Base-by-base conservation (phyloP, 2,329 filamentous ascomycete genomes). In the Paraphoma chrysanthemicola region DNA sequence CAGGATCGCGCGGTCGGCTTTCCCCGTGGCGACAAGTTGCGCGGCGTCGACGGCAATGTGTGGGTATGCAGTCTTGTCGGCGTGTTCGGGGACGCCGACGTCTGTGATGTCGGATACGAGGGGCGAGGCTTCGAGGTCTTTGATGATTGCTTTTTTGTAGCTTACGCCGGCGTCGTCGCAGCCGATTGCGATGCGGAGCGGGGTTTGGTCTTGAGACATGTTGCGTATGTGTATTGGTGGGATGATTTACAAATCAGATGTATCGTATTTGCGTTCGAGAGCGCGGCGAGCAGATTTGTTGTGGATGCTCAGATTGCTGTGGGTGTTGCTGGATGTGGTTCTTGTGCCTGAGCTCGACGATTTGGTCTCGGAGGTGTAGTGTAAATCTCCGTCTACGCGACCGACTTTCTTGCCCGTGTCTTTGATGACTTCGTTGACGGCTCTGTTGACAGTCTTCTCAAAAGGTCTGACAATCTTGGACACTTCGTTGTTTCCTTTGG, bases 11-110 rank as follows among this genome's bases (percentile, higher is more conserved):
- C 92, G 88, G 78, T 96, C 92, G 50, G 86, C 89, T 68, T 87
- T 82, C 43, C 88, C 88, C 6, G 81, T 76, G 4, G 83, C 81
- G 10, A 91, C 84, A 38, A 90, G 80, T 57, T 84, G 81, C 42
- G 90, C 90, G 5, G 91, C 91, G 39, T 86, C 85, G 41, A 91
- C 90, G 55, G 91, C 91, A 41, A 90, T 85, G 76, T 91, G 89
- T 0, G 92, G 90, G 76, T 96, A 96, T 2, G 91, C 88, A 1
- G 90, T 94, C 75, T 91, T 92, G 82, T 95, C 90, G 54, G 81
- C 79, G 53, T 81, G 70, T 44, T 82, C 81, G 66, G 86, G 80
- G 63, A 91, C 88, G 66, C 92, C 92, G 48, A 95, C 90, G 71
- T 96, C 92, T 59, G 85, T 83, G 62, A 95, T 83, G 59, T 85